Percentiles rank a stretch among this genome's conserved stretches.
These are phyloP conservation scores for Przewalskia tangutica DNA, from an alignment of 257 asterid genomes.

Conservation along the genomic window DNA sequence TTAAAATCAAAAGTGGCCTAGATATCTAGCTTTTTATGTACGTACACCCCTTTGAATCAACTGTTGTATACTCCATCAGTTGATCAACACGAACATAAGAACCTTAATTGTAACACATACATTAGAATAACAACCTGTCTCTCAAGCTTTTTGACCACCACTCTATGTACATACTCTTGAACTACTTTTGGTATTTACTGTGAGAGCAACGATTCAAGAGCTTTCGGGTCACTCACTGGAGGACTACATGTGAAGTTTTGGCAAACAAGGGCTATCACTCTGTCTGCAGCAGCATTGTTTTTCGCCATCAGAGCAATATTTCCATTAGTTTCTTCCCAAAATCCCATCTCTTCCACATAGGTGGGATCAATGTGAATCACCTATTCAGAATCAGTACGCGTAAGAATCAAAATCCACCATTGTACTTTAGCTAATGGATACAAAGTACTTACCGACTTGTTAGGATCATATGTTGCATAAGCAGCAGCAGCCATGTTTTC, in stretches of 20 bases:
- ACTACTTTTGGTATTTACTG: not conserved
- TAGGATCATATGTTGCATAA: slow-evolving; percentile 60
- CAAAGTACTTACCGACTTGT: slow-evolving; percentile 40
- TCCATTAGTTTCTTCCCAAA: slow-evolving; percentile 59
- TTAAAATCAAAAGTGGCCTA: not conserved
- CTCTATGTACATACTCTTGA: not conserved
- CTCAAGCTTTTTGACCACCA: not conserved
- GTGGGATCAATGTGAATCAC: slow-evolving; percentile 75
- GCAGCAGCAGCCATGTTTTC: slow-evolving; percentile 70
- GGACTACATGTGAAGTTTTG: slow-evolving; percentile 84
- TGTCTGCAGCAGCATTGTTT: slow-evolving; percentile 25
- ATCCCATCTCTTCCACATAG: slow-evolving; percentile 45
- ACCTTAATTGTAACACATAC: not conserved
- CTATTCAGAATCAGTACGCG: slow-evolving; percentile 20
- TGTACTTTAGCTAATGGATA: not conserved
- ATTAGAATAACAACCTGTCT: not conserved
- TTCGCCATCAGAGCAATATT: slow-evolving; percentile 69
- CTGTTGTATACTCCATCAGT: not conserved
- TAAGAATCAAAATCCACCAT: not conserved
- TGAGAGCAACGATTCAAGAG: slow-evolving; percentile 39
- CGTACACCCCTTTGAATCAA: not conserved
- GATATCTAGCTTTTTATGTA: not conserved
- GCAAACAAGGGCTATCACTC: slow-evolving; percentile 67
- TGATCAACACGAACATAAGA: not conserved
- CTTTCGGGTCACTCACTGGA: slow-evolving; percentile 32